Conservation (phyloP, 2,329 filamentous ascomycete species). For the Calonectria pteridis region DNA sequence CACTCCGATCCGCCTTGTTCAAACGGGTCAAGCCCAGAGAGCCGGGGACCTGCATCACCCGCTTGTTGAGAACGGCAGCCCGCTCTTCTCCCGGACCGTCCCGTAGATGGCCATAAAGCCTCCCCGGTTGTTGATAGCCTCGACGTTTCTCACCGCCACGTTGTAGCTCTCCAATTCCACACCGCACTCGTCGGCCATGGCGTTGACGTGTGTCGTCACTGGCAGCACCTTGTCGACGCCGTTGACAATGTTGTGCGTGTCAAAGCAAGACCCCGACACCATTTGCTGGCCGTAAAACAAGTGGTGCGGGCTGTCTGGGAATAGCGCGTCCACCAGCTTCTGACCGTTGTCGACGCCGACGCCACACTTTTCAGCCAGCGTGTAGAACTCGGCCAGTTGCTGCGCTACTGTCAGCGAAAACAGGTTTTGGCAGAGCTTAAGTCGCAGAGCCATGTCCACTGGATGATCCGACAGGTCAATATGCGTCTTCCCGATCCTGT, state of each 20-base stretch:
- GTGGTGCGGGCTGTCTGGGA: neutral
- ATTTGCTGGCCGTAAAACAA: neutral
- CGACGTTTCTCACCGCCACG: neutral
- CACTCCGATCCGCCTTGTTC: neutral
- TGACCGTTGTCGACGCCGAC: neutral
- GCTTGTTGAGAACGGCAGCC: neutral
- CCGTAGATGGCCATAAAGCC: neutral
- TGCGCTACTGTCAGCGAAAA: neutral
- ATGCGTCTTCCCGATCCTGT: neutral
- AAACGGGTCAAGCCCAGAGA: neutral
- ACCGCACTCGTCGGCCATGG: neutral
- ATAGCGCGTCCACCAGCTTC: neutral
- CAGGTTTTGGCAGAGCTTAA: neutral
- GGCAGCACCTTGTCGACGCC: neutral
- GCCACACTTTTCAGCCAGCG: neutral
- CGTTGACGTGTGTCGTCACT: neutral
- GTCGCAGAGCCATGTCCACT: neutral
- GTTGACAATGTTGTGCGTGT: neutral
- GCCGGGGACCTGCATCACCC: neutral
- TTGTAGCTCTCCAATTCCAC: neutral
- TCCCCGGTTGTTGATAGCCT: neutral
- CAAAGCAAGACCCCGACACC: neutral
- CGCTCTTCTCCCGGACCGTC: neutral
- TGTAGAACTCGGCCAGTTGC: neutral
- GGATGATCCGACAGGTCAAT: neutral